Conservation (phyloP, 176 grass and related monocot species). For the Calamus simplicifolius region DNA sequence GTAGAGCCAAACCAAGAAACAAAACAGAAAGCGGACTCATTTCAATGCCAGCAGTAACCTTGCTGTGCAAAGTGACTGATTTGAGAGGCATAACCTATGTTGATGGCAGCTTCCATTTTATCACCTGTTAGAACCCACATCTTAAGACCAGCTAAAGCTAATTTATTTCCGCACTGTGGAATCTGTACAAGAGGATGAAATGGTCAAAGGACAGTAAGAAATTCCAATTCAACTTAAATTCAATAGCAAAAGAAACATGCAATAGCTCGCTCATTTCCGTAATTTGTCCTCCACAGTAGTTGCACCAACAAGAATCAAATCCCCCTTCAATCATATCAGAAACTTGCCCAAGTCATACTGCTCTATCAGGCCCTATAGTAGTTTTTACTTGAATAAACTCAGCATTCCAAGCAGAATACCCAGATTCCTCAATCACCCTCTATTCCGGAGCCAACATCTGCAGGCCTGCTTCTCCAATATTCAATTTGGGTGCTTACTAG, state of each 20-base stretch:
- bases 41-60: neutral
- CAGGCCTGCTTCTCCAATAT: constrained; percentile 87
- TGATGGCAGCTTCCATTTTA: constrained; percentile 99
- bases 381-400: constrained; percentile 92
- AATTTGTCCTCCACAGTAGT: constrained; percentile 96
- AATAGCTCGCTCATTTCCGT: constrained; percentile 59
- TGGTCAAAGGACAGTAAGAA: constrained; percentile 24
- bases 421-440: constrained; percentile 75
- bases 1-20: too few relatives aligned
- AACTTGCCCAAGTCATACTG: constrained; percentile 60
- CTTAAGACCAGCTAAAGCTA: constrained; percentile 96
- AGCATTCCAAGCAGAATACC: constrained; percentile 81
- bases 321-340: constrained; percentile 84
- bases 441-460: constrained; percentile 79
- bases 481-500: constrained; percentile 76
- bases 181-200: constrained; percentile 48
- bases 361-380: constrained; percentile 81
- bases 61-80: neutral
- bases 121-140: constrained; percentile 99
- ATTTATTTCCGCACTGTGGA: constrained; percentile 91
- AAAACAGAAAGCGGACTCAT: too few relatives aligned
- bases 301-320: constrained; percentile 90
- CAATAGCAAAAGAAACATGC: neutral
- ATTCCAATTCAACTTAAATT: neutral
- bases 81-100: constrained; percentile 66